Evolutionary conservation across 129 eudicot genomes (phyloP).

Genomic region (Flaveria trinervia): DNA sequence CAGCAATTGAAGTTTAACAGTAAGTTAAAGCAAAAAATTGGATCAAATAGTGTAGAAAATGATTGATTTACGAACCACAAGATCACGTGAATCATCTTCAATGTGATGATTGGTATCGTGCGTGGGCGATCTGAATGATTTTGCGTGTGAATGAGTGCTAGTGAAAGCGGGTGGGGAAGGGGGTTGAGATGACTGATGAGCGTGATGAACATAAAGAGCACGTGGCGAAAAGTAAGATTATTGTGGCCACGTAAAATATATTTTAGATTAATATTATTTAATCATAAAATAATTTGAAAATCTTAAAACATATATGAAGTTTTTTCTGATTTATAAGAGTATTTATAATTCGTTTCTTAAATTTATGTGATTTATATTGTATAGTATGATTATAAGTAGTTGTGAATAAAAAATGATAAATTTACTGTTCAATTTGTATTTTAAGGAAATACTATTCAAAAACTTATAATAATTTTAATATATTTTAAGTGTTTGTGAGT

Average conservation of each 20-base stretch:
- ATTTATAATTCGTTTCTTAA: too few relatives aligned
- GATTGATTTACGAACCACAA: slow-evolving; percentile 31
- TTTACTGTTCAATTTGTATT: too few relatives aligned
- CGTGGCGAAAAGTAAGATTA: slow-evolving; percentile 22
- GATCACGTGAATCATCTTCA: slow-evolving; percentile 18
- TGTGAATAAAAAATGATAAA: too few relatives aligned
- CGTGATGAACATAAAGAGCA: slow-evolving; percentile 15
- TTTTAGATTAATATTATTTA: too few relatives aligned
- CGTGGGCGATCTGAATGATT: slow-evolving; percentile 13
- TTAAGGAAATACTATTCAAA: too few relatives aligned
- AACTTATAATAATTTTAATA: too few relatives aligned
- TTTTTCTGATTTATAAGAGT: too few relatives aligned
- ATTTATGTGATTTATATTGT: too few relatives aligned
- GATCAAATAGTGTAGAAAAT: not conserved
- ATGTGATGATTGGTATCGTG: not conserved
- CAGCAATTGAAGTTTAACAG: not conserved
- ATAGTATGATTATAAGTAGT: too few relatives aligned
- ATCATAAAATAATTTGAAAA: not conserved
- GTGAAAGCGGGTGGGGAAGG: not conserved
- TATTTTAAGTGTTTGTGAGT: too few relatives aligned
- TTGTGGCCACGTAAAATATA: slow-evolving; percentile 19
- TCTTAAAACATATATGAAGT: too few relatives aligned
- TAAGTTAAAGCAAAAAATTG: not conserved
- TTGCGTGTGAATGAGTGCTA: slow-evolving; percentile 12
- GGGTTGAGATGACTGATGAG: not conserved